Evolutionary conservation across 164 flowering plant genomes (phyloP).

Genomic region (Santalum album): DNA sequence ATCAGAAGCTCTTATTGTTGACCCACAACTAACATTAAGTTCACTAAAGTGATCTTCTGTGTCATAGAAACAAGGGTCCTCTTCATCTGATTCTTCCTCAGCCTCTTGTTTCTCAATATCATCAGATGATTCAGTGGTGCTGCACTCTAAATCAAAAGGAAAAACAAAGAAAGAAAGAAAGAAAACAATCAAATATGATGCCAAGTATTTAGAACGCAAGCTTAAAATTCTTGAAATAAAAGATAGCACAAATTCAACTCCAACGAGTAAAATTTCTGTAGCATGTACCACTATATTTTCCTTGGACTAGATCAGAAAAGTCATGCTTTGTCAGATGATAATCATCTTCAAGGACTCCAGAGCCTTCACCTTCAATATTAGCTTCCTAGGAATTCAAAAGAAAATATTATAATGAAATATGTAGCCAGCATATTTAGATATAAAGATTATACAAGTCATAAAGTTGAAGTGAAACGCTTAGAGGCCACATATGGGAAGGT

Average conservation of each 20-base stretch:
- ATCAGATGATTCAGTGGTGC: constrained; percentile 87
- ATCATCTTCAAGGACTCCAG: constrained; percentile 49
- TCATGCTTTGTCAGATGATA: constrained; percentile 49
- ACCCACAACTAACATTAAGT: constrained; percentile 17
- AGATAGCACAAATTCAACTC: not conserved
- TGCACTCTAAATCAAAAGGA: constrained; percentile 47
- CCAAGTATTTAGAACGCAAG: no score
- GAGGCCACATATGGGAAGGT: no score
- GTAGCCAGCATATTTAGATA: no score
- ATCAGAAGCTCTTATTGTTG: constrained; percentile 12
- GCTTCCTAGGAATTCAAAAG: constrained; percentile 47
- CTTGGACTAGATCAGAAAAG: constrained; percentile 38
- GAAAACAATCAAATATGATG: not conserved
- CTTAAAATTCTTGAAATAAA: no score
- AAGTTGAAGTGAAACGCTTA: no score
- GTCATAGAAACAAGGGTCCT: constrained; percentile 58
- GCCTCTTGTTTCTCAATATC: constrained; percentile 80
- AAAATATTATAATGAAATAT: not conserved
- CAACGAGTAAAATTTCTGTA: constrained; percentile 10
- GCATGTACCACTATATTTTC: constrained; percentile 70
- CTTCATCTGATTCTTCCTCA: constrained; percentile 77
- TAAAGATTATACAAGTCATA: no score
- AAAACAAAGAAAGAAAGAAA: not conserved
- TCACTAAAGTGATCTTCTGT: constrained; percentile 57
- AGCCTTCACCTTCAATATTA: constrained; percentile 57